These are phyloP conservation scores for Sporisorium iseilematis-ciliati DNA, from an alignment of 1,284 basidiomycete species.

Conservation along the genomic window DNA sequence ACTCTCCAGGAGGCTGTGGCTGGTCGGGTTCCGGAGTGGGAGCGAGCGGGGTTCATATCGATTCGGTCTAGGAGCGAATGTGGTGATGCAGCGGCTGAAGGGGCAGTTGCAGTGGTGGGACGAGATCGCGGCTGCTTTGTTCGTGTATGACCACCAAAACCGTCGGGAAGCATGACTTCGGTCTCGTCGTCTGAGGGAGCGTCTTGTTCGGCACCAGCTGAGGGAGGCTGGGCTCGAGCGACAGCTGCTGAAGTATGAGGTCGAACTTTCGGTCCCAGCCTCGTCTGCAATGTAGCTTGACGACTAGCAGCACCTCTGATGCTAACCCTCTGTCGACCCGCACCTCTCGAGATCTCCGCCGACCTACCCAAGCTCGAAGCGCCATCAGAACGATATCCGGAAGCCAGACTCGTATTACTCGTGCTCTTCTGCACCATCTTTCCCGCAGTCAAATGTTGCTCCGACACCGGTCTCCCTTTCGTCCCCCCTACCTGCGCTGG, in stretches of 20 bases:
- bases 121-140: conserved; percentile 25
- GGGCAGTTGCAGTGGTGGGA: neutral
- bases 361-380: conserved; percentile 53
- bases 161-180: conserved; percentile 54
- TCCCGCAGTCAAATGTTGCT: conserved; percentile 8
- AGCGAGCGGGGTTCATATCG: conserved; percentile 13
- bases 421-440: conserved; percentile 34
- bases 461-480: conserved; percentile 1
- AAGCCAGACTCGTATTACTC: conserved; percentile 39
- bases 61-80: conserved; percentile 26
- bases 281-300: conserved; percentile 22
- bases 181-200: conserved; percentile 33
- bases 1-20: conserved; percentile 37
- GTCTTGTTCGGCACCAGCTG: neutral
- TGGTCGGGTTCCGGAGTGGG: neutral
- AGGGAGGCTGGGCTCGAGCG: neutral
- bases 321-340: conserved; percentile 27
- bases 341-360: conserved; percentile 49
- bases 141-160: conserved; percentile 56
- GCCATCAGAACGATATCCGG: conserved; percentile 39
- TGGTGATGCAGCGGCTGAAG: conserved; percentile 2
- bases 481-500: neutral
- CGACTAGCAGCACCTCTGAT: conserved; percentile 28
- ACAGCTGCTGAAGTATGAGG: neutral
- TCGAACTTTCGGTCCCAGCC: conserved; percentile 26